These are phyloP conservation scores for Aspergillus fumigatus DNA, from an alignment of 2,329 filamentous ascomycete species.

Conservation along the genomic window DNA sequence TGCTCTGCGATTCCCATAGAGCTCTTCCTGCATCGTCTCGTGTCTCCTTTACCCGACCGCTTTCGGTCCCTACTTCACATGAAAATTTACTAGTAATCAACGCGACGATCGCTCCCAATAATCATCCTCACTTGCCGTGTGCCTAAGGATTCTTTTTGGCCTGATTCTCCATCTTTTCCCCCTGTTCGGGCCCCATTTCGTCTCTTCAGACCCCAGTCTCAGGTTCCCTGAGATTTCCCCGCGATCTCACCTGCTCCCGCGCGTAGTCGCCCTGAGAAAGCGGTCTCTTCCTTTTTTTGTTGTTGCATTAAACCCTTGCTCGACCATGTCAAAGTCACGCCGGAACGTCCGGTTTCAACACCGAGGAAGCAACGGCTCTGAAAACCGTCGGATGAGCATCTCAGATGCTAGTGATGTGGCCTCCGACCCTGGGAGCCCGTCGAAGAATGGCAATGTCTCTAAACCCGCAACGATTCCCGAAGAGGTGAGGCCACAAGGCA, in stretches of 20 bases:
- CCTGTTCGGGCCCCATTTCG: neutral
- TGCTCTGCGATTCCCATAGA: neutral
- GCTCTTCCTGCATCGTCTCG: neutral
- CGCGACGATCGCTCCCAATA: conserved; percentile 15
- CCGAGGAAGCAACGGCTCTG: conserved; percentile 37
- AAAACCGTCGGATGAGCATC: conserved; percentile 50
- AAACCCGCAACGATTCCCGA: conserved; percentile 32
- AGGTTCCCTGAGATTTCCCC: neutral
- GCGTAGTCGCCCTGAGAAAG: conserved; percentile 2
- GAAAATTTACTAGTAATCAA: conserved; percentile 21
- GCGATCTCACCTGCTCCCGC: conserved; percentile 5
- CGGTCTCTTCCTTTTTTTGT: conserved; percentile 3
- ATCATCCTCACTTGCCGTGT: conserved; percentile 4
- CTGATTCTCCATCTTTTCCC: neutral
- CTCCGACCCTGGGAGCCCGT: conserved; percentile 49
- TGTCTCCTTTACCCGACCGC: conserved; percentile 18
- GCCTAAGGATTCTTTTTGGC: neutral
- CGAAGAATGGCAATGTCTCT: conserved; percentile 38
- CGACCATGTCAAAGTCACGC: conserved; percentile 49
- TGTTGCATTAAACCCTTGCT: conserved; percentile 1
- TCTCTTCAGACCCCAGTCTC: neutral
- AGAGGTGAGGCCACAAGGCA: conserved; percentile 22
- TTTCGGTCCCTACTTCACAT: conserved; percentile 28
- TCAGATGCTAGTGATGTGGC: conserved; percentile 52
- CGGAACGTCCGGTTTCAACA: conserved; percentile 60